Conservation (phyloP, 371 early-diverging fungal species). For the Catenaria anguillulae region DNA sequence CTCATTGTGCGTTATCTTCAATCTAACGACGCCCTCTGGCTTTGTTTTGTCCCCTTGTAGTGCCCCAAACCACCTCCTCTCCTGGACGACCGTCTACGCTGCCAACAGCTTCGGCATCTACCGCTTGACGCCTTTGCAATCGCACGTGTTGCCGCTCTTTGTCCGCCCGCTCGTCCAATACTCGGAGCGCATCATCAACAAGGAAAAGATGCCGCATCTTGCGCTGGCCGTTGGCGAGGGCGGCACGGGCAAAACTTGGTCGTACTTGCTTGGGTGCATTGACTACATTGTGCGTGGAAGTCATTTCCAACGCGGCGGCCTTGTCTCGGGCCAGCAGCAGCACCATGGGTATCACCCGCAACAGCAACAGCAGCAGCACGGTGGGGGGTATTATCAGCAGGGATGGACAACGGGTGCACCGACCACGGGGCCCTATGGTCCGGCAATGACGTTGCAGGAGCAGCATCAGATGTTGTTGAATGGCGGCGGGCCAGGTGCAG, state of each 20-base stretch:
- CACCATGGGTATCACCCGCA: background rate
- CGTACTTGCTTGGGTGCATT: slow-evolving; percentile 2
- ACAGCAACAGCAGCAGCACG: background rate
- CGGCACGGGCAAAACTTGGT: slow-evolving; percentile 7
- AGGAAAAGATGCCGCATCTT: slow-evolving; percentile 7
- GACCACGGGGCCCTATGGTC: background rate
- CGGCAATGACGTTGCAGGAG: background rate
- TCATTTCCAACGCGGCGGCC: slow-evolving; percentile 4
- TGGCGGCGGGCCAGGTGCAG: background rate
- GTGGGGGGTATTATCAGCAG: background rate
- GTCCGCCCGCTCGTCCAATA: slow-evolving; percentile 4
- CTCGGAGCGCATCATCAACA: slow-evolving; percentile 6
- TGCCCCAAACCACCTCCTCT: slow-evolving; percentile 3
- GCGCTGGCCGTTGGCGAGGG: slow-evolving; percentile 4
- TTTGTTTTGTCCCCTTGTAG: background rate
- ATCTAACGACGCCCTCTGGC: background rate
- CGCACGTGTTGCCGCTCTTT: slow-evolving; percentile 2
- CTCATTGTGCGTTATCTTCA: background rate
- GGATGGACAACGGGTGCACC: no score
- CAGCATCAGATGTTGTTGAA: background rate
- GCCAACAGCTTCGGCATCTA: slow-evolving; percentile 6
- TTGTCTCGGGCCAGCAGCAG: background rate
- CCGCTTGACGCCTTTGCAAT: slow-evolving; percentile 1
- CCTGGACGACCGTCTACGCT: slow-evolving; percentile 6
- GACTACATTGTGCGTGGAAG: slow-evolving; percentile 7